Evolutionary conservation across 1,284 basidiomycete species (phyloP).

Genomic region (Austroboletus niveus): DNA sequence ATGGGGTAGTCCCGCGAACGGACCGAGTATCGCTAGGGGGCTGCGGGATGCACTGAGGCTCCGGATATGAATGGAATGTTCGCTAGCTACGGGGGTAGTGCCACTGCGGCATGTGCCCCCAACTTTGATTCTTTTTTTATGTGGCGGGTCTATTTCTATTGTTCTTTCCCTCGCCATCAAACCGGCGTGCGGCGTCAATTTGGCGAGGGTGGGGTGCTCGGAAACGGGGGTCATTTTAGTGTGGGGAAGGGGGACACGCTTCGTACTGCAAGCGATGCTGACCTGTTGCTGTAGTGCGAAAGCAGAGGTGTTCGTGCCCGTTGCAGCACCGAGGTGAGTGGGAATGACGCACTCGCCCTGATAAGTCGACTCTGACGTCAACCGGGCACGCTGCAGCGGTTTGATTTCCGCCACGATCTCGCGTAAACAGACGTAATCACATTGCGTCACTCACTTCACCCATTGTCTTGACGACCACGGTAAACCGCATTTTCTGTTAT

Average conservation of each 20-base stretch:
- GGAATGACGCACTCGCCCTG: conserved; percentile 21
- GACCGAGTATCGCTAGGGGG: conserved; percentile 4
- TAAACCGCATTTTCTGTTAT: neutral
- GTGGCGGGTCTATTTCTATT: neutral
- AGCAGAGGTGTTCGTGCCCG: conserved; percentile 82
- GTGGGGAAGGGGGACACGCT: conserved; percentile 16
- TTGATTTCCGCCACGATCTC: conserved; percentile 49
- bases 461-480: conserved; percentile 34
- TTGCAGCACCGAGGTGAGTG: conserved; percentile 72
- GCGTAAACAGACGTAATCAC: conserved; percentile 31
- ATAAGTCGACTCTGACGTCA: conserved; percentile 28
- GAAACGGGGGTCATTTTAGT: conserved; percentile 8
- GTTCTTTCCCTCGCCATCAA: neutral
- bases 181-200: conserved; percentile 2
- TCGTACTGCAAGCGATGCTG: conserved; percentile 12
- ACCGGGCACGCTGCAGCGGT: conserved; percentile 34
- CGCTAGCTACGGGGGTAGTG: conserved; percentile 9
- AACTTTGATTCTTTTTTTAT: neutral
- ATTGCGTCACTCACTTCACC: conserved; percentile 24
- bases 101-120: neutral
- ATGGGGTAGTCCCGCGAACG: conserved; percentile 1
- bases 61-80: conserved; percentile 5
- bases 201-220: conserved; percentile 13
- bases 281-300: conserved; percentile 45
- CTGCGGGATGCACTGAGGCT: conserved; percentile 5